Conservation (phyloP, 495 filamentous ascomycete genomes). For the Durotheca rogersii region DNA sequence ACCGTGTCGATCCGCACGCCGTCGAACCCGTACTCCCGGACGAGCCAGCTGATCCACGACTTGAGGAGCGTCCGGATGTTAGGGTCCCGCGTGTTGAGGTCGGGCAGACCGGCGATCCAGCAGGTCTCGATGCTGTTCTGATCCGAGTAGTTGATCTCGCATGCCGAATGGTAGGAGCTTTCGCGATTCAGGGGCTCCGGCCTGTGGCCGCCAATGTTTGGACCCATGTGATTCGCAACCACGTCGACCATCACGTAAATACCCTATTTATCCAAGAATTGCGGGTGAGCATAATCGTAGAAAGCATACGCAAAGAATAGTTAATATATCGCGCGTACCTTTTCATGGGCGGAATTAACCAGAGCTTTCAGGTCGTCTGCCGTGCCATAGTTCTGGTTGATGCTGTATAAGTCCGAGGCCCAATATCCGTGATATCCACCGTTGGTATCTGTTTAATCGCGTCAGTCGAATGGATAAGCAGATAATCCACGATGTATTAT, state of each 20-base stretch:
- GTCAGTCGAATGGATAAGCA: no score
- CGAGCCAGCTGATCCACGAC: conserved; percentile 64
- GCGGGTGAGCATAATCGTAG: conserved; percentile 45
- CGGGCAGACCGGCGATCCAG: conserved; percentile 69
- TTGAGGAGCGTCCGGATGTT: conserved; percentile 60
- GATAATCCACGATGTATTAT: no score
- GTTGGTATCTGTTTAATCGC: conserved; percentile 28
- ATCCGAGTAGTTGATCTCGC: conserved; percentile 66
- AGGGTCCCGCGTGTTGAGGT: conserved; percentile 64
- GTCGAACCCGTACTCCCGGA: conserved; percentile 72
- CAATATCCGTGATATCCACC: conserved; percentile 73
- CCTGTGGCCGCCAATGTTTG: conserved; percentile 7
- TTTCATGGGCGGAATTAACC: conserved; percentile 49
- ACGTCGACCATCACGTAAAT: conserved; percentile 75
- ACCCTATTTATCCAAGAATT: conserved; percentile 10
- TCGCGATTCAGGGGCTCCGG: conserved; percentile 20
- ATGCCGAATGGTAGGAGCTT: conserved; percentile 67
- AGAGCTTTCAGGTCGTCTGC: conserved; percentile 61
- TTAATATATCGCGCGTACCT: conserved; percentile 10
- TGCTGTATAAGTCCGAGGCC: conserved; percentile 64
- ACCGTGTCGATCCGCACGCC: conserved; percentile 77
- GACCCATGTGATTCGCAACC: conserved; percentile 75
- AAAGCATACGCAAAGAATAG: conserved; percentile 28
- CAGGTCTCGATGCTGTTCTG: conserved; percentile 53
- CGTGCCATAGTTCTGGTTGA: conserved; percentile 69